These are phyloP conservation scores for Penicillium polonicum DNA, from an alignment of 2,329 filamentous ascomycete species.

Conservation along the genomic window DNA sequence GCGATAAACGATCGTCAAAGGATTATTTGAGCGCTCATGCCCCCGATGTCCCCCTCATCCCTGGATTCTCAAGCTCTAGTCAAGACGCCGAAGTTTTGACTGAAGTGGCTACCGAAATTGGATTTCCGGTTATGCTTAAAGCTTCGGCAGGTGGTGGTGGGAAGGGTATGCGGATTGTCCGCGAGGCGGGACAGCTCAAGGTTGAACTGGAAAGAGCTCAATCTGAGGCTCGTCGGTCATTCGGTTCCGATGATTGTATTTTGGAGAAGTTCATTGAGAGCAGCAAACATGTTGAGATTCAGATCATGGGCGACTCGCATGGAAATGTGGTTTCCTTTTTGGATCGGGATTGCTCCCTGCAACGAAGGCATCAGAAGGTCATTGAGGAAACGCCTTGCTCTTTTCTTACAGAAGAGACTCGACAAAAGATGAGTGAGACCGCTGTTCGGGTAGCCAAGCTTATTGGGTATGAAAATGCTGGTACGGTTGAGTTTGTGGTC, in stretches of 20 bases:
- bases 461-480: slow-evolving; percentile 42
- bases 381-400: slow-evolving; percentile 48
- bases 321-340: slow-evolving; percentile 44
- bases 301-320: slow-evolving; percentile 5
- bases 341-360: slow-evolving; percentile 53
- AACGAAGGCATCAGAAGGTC: slow-evolving; percentile 53
- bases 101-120: slow-evolving; percentile 21
- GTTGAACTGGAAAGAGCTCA: slow-evolving; percentile 1
- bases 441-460: slow-evolving; percentile 23
- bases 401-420: slow-evolving; percentile 31
- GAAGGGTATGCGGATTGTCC: slow-evolving; percentile 8
- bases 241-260: slow-evolving; percentile 1
- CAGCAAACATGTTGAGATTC: slow-evolving; percentile 14
- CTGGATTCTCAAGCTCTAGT: slow-evolving; percentile 17
- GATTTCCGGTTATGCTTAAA: slow-evolving; percentile 8
- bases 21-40: slow-evolving; percentile 21
- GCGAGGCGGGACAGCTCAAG: not conserved
- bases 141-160: slow-evolving; percentile 14
- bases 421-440: slow-evolving; percentile 36
- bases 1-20: slow-evolving; percentile 33
- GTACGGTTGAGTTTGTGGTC: slow-evolving; percentile 50
- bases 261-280: slow-evolving; percentile 8
- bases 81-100: slow-evolving; percentile 13
- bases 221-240: not conserved
- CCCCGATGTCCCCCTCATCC: slow-evolving; percentile 31